Evolutionary conservation across 2,329 filamentous ascomycete genomes (phyloP), one percentile per base, ranked within the genome.

Genomic region (Penicillium janthinellum): DNA sequence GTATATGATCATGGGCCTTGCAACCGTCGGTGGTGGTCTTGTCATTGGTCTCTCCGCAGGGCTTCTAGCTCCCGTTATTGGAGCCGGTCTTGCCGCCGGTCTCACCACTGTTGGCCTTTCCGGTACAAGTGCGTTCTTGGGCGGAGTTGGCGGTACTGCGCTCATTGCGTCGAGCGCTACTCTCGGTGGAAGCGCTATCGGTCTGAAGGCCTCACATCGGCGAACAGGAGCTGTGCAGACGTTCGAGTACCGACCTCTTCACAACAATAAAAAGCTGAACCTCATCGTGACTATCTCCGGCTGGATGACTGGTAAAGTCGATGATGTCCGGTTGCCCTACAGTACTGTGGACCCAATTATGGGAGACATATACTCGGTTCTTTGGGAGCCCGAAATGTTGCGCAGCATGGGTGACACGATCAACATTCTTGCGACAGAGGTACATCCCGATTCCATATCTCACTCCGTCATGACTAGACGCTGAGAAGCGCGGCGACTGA

Each of bases 351-450:
- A 99, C 75, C 92, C 96, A 0, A 86, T 98, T 64, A 99, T 99
- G 95, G 95, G 95, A 12, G 95, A 99, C 73, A 88, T 99, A 15
- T 99, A 99, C 78, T 97, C 94, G 0, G 89, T 99, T 11, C 82
- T 96, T 59, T 99, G 95, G 93, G 95, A 99, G 76, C 96, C 95
- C 3, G 95, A 99, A 73, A 96, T 99, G 93, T 84, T 99, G 72
- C 89, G 88, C 68, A 96, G 92, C 77, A 99, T 97, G 89, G 95
- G 95, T 85, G 91, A 95, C 74, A 99, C 95, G 48, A 98, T 99
- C 71, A 97, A 97, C 70, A 98, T 99, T 77, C 82, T 99, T 64
- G 95, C 95, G 59, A 99, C 95, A 37, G 95, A 99, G 86, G 91
- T 94, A 78, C 78, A 84, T 31, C 45, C 31, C 5, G 28, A 22